A percentile compares a stretch with the other conserved stretches of the same genome.
Conservation (phyloP, 2,329 filamentous ascomycete genomes). For the Colletotrichum zoysiae region DNA sequence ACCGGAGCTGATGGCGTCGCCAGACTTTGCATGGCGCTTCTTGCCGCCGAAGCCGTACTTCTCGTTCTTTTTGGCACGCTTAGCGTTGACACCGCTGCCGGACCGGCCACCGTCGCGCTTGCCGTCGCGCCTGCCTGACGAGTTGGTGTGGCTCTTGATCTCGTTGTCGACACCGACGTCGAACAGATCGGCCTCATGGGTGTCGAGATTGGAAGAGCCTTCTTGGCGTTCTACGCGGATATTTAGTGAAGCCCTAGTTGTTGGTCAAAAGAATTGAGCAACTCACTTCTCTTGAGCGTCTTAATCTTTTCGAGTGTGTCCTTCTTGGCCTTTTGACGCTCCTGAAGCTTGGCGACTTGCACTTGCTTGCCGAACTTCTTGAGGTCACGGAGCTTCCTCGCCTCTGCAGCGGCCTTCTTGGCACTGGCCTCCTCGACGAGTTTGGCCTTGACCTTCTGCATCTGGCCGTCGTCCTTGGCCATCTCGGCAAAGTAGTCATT, state of each 20-base stretch:
- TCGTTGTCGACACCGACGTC: slow-evolving; percentile 86
- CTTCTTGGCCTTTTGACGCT: slow-evolving; percentile 91
- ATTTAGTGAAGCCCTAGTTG: neutral
- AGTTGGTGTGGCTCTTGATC: slow-evolving; percentile 64
- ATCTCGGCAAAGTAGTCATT: slow-evolving; percentile 99
- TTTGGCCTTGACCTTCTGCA: slow-evolving; percentile 96
- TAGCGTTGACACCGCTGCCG: slow-evolving; percentile 65
- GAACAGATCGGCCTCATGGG: slow-evolving; percentile 88
- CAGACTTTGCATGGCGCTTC: slow-evolving; percentile 92
- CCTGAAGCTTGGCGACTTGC: slow-evolving; percentile 94
- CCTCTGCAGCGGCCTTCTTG: slow-evolving; percentile 93
- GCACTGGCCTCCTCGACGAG: slow-evolving; percentile 90
- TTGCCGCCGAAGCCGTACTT: slow-evolving; percentile 98
- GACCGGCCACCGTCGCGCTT: slow-evolving; percentile 52
- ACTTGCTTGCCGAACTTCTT: slow-evolving; percentile 99
- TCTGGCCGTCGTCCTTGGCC: slow-evolving; percentile 98
- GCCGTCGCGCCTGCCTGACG: slow-evolving; percentile 54
- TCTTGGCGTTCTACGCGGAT: slow-evolving; percentile 81
- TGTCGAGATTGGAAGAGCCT: slow-evolving; percentile 69
- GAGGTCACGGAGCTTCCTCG: slow-evolving; percentile 89
- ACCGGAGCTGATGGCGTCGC: slow-evolving; percentile 84
- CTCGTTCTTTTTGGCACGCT: slow-evolving; percentile 93
- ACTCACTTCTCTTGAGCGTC: slow-evolving; percentile 92
- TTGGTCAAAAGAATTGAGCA: neutral
- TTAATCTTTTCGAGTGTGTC: slow-evolving; percentile 97